phyloP scores from a whole-genome alignment of 192 early-diverging fungal species.

The Umbelopsis sp. region DNA sequence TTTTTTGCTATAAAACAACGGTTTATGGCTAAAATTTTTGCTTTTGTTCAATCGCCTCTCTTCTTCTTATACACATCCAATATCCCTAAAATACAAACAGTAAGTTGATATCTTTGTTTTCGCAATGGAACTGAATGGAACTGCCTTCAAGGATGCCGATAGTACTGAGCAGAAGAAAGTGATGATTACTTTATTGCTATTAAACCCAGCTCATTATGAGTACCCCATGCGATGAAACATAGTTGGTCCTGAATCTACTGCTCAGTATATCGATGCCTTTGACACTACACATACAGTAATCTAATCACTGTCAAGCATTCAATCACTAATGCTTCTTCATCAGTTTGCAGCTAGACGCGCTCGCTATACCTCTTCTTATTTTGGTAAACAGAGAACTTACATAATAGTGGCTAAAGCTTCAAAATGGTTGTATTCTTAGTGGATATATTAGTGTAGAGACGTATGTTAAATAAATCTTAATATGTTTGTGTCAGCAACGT shows the following conservation, averaged over 20 bases:
- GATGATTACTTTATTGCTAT: conserved; percentile 20
- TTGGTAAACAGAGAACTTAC: too few relatives aligned
- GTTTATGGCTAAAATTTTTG: background rate
- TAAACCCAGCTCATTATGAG: conserved; percentile 21
- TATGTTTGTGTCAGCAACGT: too few relatives aligned
- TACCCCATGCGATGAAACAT: conserved; percentile 9
- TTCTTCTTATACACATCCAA: background rate
- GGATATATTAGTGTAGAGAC: too few relatives aligned
- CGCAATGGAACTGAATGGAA: background rate
- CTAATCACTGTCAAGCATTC: background rate
- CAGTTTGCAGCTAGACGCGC: background rate
- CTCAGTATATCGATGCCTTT: background rate
- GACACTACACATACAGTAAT: background rate
- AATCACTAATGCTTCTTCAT: background rate
- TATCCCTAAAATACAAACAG: background rate
- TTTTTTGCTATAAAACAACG: background rate
- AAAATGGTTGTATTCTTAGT: too few relatives aligned
- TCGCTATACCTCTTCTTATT: background rate
- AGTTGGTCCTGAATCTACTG: conserved; percentile 6
- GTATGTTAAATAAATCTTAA: too few relatives aligned
- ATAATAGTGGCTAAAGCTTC: too few relatives aligned
- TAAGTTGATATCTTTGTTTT: background rate
- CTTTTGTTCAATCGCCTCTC: background rate
- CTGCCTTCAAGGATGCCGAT: background rate
- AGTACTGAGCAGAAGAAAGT: background rate